Percentiles rank a stretch among this genome's conserved stretches.
Conservation (phyloP, 805 yeast genomes). For the Saccharomycopsis babjevae region DNA sequence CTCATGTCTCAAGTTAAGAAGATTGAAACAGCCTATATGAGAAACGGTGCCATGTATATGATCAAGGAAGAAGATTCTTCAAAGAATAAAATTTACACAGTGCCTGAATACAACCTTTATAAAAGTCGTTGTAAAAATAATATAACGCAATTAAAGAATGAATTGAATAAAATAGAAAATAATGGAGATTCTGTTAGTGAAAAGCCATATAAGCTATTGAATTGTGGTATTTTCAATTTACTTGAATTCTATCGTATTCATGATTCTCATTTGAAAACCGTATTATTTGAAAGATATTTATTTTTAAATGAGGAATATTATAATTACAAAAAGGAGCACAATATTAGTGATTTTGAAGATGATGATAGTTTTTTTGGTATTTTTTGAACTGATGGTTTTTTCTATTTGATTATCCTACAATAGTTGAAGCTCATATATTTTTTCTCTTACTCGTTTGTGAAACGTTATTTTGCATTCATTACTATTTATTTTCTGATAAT, state of each 20-base stretch:
- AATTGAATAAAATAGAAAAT: not conserved
- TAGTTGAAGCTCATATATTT: too few relatives aligned
- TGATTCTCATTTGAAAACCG: not conserved
- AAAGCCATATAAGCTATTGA: not conserved
- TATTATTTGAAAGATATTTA: constrained; percentile 1
- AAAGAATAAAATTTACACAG: not conserved
- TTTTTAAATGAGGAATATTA: not conserved
- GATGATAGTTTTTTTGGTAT: constrained; percentile 16
- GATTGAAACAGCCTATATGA: not conserved
- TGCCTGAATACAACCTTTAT: not conserved
- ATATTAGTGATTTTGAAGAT: constrained; percentile 26
- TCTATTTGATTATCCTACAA: too few relatives aligned
- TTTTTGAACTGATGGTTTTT: constrained; percentile 9
- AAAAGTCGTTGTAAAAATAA: not conserved
- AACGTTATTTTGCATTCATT: not conserved
- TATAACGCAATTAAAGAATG: not conserved
- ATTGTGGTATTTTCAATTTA: constrained; percentile 5
- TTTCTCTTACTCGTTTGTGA: not conserved
- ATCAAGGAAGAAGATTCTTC: not conserved
- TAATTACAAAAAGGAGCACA: constrained; percentile 9
- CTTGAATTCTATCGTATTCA: constrained; percentile 5
- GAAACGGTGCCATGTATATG: not conserved
- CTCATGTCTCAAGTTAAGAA: not conserved
- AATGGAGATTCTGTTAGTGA: not conserved
- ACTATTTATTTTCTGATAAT: not conserved